phyloP scores from a whole-genome alignment of 495 filamentous ascomycete species.

The Penicillium cosmopolitanum region DNA sequence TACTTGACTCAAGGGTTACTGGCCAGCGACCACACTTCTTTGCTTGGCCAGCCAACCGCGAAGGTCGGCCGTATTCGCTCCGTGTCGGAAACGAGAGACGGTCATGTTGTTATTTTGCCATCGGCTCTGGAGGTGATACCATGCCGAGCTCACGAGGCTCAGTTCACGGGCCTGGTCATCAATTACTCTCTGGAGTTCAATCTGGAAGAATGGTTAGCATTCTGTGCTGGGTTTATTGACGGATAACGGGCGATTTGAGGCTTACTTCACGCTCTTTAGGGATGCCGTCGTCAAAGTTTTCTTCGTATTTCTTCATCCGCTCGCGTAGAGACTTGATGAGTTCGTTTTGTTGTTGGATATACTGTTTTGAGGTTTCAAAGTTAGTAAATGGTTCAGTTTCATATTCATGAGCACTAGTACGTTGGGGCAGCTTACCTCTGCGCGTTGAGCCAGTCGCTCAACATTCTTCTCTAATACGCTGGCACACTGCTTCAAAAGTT shows the following conservation, averaged over 20 bases:
- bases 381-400: constrained; percentile 18
- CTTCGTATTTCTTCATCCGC: constrained; percentile 56
- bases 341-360: constrained; percentile 63
- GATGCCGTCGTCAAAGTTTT: constrained; percentile 46
- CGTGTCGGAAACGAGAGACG: constrained; percentile 48
- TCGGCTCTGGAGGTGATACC: constrained; percentile 85
- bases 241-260: background rate
- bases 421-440: constrained; percentile 44
- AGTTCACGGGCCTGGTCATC: constrained; percentile 78
- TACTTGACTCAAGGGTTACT: constrained; percentile 23
- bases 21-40: constrained; percentile 66
- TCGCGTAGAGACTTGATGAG: constrained; percentile 62
- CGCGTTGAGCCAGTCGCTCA: constrained; percentile 49
- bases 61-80: constrained; percentile 69
- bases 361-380: constrained; percentile 36
- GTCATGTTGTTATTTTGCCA: constrained; percentile 88
- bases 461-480: constrained; percentile 50
- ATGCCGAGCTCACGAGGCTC: constrained; percentile 81
- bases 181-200: constrained; percentile 64
- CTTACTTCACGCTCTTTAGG: constrained; percentile 55
- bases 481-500: constrained; percentile 48
- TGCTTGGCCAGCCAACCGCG: constrained; percentile 94
- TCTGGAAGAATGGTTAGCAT: constrained; percentile 34
- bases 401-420: background rate
- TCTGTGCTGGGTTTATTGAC: background rate